Base-by-base conservation (phyloP, 2,329 filamentous ascomycete genomes). In the Paradendryphiella salina region DNA sequence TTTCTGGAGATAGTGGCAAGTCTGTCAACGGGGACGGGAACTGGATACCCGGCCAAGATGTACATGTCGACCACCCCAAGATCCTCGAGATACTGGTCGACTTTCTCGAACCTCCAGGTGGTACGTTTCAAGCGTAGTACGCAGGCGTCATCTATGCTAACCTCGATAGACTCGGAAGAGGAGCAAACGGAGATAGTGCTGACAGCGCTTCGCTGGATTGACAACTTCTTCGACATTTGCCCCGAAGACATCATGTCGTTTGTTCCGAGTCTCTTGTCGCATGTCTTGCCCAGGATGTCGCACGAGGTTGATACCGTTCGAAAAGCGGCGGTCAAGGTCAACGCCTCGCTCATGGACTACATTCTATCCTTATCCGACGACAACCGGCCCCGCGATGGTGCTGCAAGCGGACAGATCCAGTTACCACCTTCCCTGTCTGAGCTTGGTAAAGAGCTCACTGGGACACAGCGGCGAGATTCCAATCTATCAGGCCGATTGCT, bases 41-140 rank as follows among this genome's bases (percentile, higher is more conserved):
- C 68, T 99, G 93, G 91, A 87, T 97, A 37, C 95, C 95, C 0
- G 94, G 95, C 1, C 94, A 99, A 74, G 94, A 99, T 72, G 91
- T 96, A 6, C 88, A 95, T 52, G 89, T 99, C 55, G 93, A 97
- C 73, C 90, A 96, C 73, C 86, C 89, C 53, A 90, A 88, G 60
- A 96, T 99, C 29, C 77, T 99, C 39, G 89, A 95, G 62, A 99
- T 97, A 46, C 76, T 99, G 34, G 91, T 96, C 2, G 86, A 87
- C 10, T 96, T 94, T 57, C 81, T 99, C 36, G 89, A 96, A 64
- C 89, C 90, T 14, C 87, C 89, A 3, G 78, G 87, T 63, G 88
- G 89, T 90, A 76, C 63, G 77, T 71, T 29, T 6, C n/a, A 13
- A 21, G 20, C 31, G 11, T 6, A 38, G n/a, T 14, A 35, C 13